Evolutionary conservation across 495 filamentous ascomycete species (phyloP).

Genomic region (Hyphodiscus hymeniophilus): DNA sequence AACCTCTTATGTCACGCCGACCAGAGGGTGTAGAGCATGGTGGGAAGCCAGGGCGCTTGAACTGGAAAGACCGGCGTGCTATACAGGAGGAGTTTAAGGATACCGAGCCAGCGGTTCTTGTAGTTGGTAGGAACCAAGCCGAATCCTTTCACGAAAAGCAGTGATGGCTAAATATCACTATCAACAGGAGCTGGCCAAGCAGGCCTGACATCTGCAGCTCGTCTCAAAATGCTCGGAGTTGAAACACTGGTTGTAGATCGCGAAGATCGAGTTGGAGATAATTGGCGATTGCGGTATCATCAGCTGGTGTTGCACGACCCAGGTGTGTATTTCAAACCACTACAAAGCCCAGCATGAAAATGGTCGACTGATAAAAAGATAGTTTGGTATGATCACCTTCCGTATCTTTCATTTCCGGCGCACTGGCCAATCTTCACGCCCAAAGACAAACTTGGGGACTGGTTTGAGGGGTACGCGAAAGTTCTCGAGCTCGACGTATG

Average conservation of each 20-base stretch:
- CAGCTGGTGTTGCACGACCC: slow-evolving; percentile 53
- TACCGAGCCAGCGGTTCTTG: slow-evolving; percentile 48
- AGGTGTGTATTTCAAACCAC: too few species aligned
- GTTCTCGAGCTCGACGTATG: slow-evolving; percentile 60
- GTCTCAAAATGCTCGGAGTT: slow-evolving; percentile 53
- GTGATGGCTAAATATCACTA: background rate
- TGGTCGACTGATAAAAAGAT: too few species aligned
- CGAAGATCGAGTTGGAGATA: slow-evolving; percentile 56
- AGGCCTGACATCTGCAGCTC: slow-evolving; percentile 47
- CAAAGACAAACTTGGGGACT: slow-evolving; percentile 65
- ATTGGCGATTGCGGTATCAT: slow-evolving; percentile 51
- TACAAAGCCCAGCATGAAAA: too few species aligned
- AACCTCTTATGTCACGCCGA: slow-evolving; percentile 34
- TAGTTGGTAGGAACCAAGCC: slow-evolving; percentile 37
- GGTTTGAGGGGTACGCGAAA: slow-evolving; percentile 58
- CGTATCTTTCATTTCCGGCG: slow-evolving; percentile 54
- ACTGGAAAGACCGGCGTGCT: slow-evolving; percentile 49
- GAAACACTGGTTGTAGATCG: slow-evolving; percentile 49
- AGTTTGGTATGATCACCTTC: slow-evolving; percentile 58
- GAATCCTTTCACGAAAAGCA: too few species aligned
- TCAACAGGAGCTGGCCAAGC: slow-evolving; percentile 29
- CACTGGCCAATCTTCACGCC: slow-evolving; percentile 56
- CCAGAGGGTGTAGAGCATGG: slow-evolving; percentile 36
- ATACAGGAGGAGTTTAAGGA: slow-evolving; percentile 40
- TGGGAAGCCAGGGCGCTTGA: slow-evolving; percentile 24